A percentile compares a stretch with the other conserved stretches of the same genome.
Conservation (phyloP, 1,139 yeast species). For the Lodderomyces parapsilosis region DNA sequence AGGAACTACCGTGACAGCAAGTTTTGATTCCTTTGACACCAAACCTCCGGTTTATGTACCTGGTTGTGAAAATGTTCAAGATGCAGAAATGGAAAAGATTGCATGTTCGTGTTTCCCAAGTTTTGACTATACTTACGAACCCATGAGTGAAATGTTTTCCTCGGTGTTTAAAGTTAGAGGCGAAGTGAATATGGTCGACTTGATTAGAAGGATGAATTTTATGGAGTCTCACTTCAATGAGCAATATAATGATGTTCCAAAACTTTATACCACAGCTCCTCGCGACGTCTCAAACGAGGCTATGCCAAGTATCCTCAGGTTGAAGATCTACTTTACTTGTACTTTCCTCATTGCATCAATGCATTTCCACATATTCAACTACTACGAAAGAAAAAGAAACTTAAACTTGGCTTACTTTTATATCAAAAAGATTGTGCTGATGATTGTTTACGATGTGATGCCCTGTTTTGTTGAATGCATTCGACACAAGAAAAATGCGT, state of each 20-base stretch:
- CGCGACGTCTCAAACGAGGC: constrained; percentile 4
- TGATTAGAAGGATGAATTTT: constrained; percentile 18
- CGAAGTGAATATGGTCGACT: constrained; percentile 18
- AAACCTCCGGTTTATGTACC: constrained; percentile 29
- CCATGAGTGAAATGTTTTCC: constrained; percentile 19
- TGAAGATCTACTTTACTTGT: constrained; percentile 24
- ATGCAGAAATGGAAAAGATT: constrained; percentile 25
- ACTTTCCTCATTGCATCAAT: constrained; percentile 23
- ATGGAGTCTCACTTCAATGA: constrained; percentile 19
- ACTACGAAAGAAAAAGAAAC: constrained; percentile 31
- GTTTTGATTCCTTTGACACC: constrained; percentile 33
- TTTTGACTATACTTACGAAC: constrained; percentile 19
- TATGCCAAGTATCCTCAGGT: constrained; percentile 18
- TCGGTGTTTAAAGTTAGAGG: constrained; percentile 21
- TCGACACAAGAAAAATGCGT: constrained; percentile 19
- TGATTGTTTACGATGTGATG: constrained; percentile 28
- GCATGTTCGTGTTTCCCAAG: constrained; percentile 16
- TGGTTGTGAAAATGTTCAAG: constrained; percentile 30
- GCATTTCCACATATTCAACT: constrained; percentile 34
- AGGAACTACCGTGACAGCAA: constrained; percentile 38
- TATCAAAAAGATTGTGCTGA: constrained; percentile 27
- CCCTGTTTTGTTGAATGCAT: constrained; percentile 30
- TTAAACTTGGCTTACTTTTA: constrained; percentile 27
- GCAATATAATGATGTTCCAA: constrained; percentile 14
- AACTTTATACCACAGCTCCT: constrained; percentile 9